These are phyloP conservation scores for Mycena filopes DNA, from an alignment of 768 basidiomycete genomes.

Conservation along the genomic window DNA sequence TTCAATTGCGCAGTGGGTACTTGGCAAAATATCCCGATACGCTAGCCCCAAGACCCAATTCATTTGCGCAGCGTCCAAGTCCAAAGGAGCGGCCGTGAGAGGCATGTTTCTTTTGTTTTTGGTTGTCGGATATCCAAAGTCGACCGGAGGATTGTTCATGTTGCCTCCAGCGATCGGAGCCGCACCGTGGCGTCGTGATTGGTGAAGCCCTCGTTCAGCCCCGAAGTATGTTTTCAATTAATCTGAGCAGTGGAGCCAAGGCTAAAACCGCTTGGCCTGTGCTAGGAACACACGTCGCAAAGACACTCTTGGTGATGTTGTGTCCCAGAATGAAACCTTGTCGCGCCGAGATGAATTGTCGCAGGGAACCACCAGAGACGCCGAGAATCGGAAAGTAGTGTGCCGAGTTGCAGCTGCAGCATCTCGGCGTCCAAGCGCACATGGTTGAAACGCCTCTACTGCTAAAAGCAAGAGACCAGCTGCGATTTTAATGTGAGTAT, in stretches of 20 bases:
- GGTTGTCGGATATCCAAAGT: neutral
- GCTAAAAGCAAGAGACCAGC: constrained; percentile 14
- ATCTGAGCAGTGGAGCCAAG: constrained; percentile 4
- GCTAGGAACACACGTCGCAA: neutral
- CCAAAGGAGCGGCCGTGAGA: too few relatives aligned
- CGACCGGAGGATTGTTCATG: too few relatives aligned
- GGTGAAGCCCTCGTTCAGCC: neutral
- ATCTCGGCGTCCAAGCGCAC: constrained; percentile 8
- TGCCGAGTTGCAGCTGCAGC: neutral
- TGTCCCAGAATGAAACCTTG: constrained; percentile 3
- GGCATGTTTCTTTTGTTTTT: neutral
- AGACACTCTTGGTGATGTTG: neutral
- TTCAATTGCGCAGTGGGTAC: too few relatives aligned
- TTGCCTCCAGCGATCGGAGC: neutral
- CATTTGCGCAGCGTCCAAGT: neutral
- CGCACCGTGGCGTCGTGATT: neutral
- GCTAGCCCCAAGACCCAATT: too few relatives aligned
- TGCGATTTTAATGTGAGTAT: constrained; percentile 6
- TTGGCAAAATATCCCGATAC: too few relatives aligned
- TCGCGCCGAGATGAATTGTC: constrained; percentile 2
- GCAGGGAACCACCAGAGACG: neutral
- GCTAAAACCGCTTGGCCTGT: constrained; percentile 1
- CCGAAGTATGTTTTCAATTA: constrained; percentile 20
- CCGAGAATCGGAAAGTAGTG: neutral
- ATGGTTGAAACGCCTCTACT: constrained; percentile 15